A percentile compares a stretch with the other conserved stretches of the same genome.
phyloP scores from a whole-genome alignment of 2,329 filamentous ascomycete species.

The Colletotrichum gloeosporioides region DNA sequence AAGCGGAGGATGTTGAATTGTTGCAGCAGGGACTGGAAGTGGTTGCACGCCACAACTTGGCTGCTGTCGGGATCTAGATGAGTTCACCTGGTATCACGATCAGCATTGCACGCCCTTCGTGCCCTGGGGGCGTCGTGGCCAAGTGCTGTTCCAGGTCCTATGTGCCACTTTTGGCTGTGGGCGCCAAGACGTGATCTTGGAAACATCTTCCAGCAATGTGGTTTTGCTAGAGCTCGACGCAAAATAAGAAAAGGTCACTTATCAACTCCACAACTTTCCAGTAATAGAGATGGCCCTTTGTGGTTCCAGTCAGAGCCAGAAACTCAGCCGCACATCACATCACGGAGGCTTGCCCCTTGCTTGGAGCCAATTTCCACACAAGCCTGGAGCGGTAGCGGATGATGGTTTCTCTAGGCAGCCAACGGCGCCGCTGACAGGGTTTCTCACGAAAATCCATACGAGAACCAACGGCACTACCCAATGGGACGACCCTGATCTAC shows the following conservation, averaged over 20 bases:
- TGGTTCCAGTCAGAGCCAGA: background rate
- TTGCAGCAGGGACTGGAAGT: background rate
- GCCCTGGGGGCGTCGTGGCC: background rate
- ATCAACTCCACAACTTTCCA: background rate
- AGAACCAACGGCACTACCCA: background rate
- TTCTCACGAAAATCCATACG: background rate
- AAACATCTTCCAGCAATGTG: background rate
- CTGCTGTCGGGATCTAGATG: background rate
- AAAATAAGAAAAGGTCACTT: background rate
- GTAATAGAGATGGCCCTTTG: background rate
- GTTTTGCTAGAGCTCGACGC: background rate
- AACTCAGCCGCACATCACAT: background rate
- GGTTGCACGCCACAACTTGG: background rate
- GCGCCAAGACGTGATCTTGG: background rate
- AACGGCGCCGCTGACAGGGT: background rate
- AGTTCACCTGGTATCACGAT: background rate
- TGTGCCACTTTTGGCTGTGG: background rate
- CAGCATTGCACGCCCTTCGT: background rate
- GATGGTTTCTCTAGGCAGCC: slow-evolving; percentile 4
- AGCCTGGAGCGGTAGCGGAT: background rate
- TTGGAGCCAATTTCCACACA: background rate
- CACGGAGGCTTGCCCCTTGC: background rate
- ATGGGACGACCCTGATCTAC: background rate
- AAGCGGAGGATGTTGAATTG: background rate
- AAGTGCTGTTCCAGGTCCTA: background rate